Evolutionary conservation across 1,284 basidiomycete species (phyloP), one percentile per base, ranked within the genome.

Genomic region (Ustilago sp.): DNA sequence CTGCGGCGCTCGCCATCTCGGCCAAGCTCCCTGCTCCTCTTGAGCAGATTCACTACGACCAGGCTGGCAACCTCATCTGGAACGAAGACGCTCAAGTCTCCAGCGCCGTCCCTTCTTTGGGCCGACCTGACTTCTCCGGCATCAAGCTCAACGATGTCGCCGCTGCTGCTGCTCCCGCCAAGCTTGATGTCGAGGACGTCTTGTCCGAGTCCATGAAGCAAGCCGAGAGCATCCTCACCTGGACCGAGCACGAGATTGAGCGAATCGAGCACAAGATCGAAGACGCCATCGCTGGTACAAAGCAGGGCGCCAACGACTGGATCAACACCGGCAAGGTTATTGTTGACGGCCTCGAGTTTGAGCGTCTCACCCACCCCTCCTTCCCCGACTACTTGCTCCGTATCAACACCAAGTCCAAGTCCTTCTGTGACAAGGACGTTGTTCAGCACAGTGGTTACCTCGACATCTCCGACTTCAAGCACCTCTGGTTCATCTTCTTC

Each of bases 401-500:
- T 75, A 86, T 94, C 17, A 63, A 59, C 58, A 50, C 69, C 19
- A 56, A 74, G 56, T 59, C 68, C 51, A 68, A 77, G 61, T 39
- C 79, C 3, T 78, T 96, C 31, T 97, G 94, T 80, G 94, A 96
- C 80, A 87, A 92, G 0, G 88, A 89, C 51, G 93, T 95, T 54
- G 90, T 94, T 86, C 93, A 94, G 85, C 91, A 93, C 83, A 93
- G 93, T 54, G 86, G 86, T 13, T 97, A 95, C 86, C 89, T 98
- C 47, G 94, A 97, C 84, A 91, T 96, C 71, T 90, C 91, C 0
- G 90, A 93, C 35, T 91, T 92, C 77, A 93, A 93, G 81, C 93
- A 94, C 80, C 89, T 95, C 28, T 94, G 94, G 90, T 94, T 93
- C 88, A 93, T 92, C 34, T 93, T 94, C 89, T 95, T 94, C 81